Base-by-base conservation (phyloP, 768 basidiomycete genomes). In the Mycena leptocephala region DNA sequence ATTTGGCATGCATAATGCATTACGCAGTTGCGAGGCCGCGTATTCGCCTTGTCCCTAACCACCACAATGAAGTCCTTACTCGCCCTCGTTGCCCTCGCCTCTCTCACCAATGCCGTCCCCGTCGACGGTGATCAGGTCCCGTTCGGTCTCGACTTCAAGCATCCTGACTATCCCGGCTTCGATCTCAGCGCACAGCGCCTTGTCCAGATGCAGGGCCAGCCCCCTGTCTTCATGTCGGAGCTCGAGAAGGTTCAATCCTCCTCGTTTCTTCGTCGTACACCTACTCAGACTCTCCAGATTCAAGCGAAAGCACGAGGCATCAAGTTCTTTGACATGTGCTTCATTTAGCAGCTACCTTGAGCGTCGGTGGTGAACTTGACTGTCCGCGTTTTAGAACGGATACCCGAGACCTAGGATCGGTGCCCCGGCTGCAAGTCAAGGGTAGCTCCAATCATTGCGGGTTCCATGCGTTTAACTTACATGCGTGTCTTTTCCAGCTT, bases 291-390 rank as follows among this genome's bases (percentile, higher is more conserved):
- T 43, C 56, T 48, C 41, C 33, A 96, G 96, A 94, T 97, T 75
- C 87, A 92, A 80, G 90, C 92, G 75, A 97, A 95, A 85, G 92
- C 93, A 63, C 88, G 90, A 78, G 96, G 96, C 76, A 80, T 93
- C 85, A 93, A 91, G 67, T 97, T 97, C 89, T 95, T 97, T 86
- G 97, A 97, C 84, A 90, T 98, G 95, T 95, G 84, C 51, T 48
- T 39, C 63, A 76, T 68, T 77, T 75, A 70, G 75, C 62, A 46
- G 33, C 72, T 67, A 55, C 30, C n/a, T 76, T 43, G 14, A 62
- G 67, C 59, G 62, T 55, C 73, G 77, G 78, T 58, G 73, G 78
- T 48, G 68, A 67, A 33, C 53, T 76, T 43, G n/a, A 76, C 55
- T 28, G 41, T 67, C 67, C 55, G 62, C 55, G 32, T 43, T 75